Base-by-base conservation (phyloP, 805 yeast species). In the Candida chilensis region DNA sequence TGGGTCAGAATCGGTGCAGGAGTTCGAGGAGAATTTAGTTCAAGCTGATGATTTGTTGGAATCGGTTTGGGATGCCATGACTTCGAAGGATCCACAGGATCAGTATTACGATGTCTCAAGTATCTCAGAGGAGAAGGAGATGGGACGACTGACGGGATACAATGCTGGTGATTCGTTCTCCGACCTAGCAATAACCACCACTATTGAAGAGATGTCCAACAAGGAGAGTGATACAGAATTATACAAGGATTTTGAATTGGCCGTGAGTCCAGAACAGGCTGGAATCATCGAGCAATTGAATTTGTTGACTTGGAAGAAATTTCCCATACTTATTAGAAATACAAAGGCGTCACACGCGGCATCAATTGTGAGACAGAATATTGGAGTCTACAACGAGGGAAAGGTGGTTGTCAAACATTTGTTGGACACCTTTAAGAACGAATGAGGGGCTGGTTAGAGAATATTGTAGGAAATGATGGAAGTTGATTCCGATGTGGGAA, bases 301-400 rank as follows among this genome's bases (percentile, higher is more conserved):
- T 49, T 40, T 51, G 3, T 48, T 83, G 4, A 44, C 56, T 2
- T 86, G 94, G 94, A 50, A 57, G 26, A 85, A 83, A 47, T 78
- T 53, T 40, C 88, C 92, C 0, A 65, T 85, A 17, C 67, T 78
- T 35, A 79, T 85, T 34, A 65, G 78, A 22, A 57, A 68, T 18
- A 77, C 90, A 5, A 64, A 64, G 29, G 70, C 76, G 27, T 71
- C 94, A 1, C 95, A 85, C 45, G 85, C 94, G 1, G 94, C 92
- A 2, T 78, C 85, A 2, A 81, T 85, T 35, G 83, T 78, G 26
- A 66, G 94, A 29, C 72, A 67, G 37, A 55, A 57, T 16, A 70
- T 67, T 18, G 62, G 64, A 8, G 64, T 65, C 8, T 76, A 78
- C 37, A 71, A 53, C 20, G 94, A 85, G 50, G 95, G 95, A 1